These are phyloP conservation scores for Diaporthe helianthi DNA, from an alignment of 2,329 filamentous ascomycete genomes.

Conservation along the genomic window DNA sequence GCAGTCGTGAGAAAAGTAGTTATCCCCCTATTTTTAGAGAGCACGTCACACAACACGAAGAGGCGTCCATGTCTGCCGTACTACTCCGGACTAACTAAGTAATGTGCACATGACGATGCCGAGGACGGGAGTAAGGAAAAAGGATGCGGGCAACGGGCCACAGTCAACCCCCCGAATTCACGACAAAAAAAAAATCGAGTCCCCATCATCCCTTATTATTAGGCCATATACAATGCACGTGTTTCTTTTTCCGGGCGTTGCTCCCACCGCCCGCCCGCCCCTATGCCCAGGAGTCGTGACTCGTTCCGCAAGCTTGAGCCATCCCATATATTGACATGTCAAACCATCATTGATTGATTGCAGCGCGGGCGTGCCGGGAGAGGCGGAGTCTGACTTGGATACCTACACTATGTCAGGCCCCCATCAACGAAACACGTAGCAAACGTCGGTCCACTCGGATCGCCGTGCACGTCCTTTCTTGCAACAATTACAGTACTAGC, in stretches of 20 bases:
- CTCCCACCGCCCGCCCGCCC: background rate
- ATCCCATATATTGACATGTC: conserved; percentile 11
- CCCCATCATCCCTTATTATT: background rate
- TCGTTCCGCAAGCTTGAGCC: background rate
- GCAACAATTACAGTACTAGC: background rate
- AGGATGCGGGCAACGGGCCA: conserved; percentile 1
- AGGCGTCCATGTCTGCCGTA: background rate
- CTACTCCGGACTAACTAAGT: background rate
- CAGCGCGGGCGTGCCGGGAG: conserved; percentile 10
- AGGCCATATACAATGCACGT: background rate
- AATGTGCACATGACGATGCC: conserved; percentile 4
- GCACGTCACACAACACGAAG: conserved; percentile 19
- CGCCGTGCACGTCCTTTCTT: background rate
- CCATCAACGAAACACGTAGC: conserved; percentile 19
- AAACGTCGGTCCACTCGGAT: conserved; percentile 5
- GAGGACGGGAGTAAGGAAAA: background rate
- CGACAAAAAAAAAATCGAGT: background rate
- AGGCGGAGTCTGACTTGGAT: background rate
- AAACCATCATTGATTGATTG: no score
- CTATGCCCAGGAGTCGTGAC: background rate
- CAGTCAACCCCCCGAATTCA: conserved; percentile 4
- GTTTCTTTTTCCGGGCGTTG: background rate
- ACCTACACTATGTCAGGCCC: background rate
- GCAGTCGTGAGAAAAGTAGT: background rate
- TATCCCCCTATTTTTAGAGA: conserved; percentile 22